phyloP scores from a whole-genome alignment of 2,329 filamentous ascomycete genomes.

The Cylindrodendrum hubeiense region DNA sequence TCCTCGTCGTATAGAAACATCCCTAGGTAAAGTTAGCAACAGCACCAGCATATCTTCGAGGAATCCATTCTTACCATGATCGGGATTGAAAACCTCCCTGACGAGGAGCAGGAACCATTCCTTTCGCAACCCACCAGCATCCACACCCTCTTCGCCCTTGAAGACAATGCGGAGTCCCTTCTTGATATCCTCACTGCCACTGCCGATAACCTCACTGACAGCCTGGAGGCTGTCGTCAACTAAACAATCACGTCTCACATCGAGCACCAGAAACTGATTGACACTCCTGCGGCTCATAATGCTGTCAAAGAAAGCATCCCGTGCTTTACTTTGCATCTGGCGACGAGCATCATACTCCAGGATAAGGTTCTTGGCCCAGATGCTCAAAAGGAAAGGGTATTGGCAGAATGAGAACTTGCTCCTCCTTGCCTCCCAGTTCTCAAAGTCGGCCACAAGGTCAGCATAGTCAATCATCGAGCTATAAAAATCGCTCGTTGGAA shows the following conservation, averaged over 20 bases:
- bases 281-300: slow-evolving; percentile 81
- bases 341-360: slow-evolving; percentile 88
- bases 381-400: slow-evolving; percentile 91
- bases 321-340: slow-evolving; percentile 89
- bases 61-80: slow-evolving; percentile 74
- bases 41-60: neutral
- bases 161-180: slow-evolving; percentile 91
- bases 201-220: slow-evolving; percentile 87
- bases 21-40: slow-evolving; percentile 61
- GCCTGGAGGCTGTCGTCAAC: slow-evolving; percentile 89
- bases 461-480: slow-evolving; percentile 87
- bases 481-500: slow-evolving; percentile 89
- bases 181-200: slow-evolving; percentile 86
- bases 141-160: slow-evolving; percentile 88
- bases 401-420: slow-evolving; percentile 90
- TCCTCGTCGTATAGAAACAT: slow-evolving; percentile 94
- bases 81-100: slow-evolving; percentile 90
- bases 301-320: slow-evolving; percentile 91
- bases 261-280: slow-evolving; percentile 82
- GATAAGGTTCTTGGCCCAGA: slow-evolving; percentile 92
- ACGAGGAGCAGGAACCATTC: slow-evolving; percentile 95
- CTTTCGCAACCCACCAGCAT: slow-evolving; percentile 89
- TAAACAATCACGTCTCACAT: slow-evolving; percentile 84
- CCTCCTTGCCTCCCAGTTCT: slow-evolving; percentile 83
- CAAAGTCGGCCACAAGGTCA: slow-evolving; percentile 89